Conservation (phyloP, 805 yeast genomes). For the Yueomyces sinensis region DNA sequence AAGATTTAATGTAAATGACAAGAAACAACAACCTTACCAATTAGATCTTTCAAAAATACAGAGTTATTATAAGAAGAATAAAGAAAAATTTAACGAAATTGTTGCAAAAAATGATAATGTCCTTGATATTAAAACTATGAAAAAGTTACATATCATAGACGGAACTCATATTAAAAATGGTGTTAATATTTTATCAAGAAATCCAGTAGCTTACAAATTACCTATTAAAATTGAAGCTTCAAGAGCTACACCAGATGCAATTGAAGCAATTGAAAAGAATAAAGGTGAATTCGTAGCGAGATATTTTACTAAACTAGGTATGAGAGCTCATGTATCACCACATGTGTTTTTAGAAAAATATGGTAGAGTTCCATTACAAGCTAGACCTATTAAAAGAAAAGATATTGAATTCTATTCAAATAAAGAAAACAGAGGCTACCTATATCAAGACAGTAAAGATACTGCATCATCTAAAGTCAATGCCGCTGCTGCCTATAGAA, state of each 20-base stretch:
- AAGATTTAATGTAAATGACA: constrained; percentile 67
- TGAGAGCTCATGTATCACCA: constrained; percentile 68
- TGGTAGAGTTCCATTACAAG: constrained; percentile 72
- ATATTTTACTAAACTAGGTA: constrained; percentile 53
- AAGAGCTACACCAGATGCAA: constrained; percentile 64
- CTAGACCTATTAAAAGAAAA: constrained; percentile 76
- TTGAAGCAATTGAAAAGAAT: constrained; percentile 51
- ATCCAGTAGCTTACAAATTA: constrained; percentile 34
- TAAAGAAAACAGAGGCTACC: constrained; percentile 63
- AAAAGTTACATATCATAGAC: constrained; percentile 54
- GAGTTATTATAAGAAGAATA: constrained; percentile 53
- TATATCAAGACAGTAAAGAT: constrained; percentile 18
- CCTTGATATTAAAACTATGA: constrained; percentile 67
- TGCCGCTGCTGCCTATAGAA: no score
- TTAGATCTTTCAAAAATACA: constrained; percentile 60
- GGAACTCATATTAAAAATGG: constrained; percentile 71
- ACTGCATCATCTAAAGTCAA: neutral
- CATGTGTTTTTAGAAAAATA: constrained; percentile 50
- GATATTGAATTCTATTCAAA: constrained; percentile 69
- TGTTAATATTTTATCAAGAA: constrained; percentile 66
- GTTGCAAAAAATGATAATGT: constrained; percentile 32
- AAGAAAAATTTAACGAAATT: constrained; percentile 34
- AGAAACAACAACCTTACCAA: constrained; percentile 37
- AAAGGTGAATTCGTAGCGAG: constrained; percentile 68
- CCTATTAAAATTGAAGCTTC: constrained; percentile 73